Conservation (phyloP, 371 early-diverging fungal species). For the Rhizopus stolonifer region DNA sequence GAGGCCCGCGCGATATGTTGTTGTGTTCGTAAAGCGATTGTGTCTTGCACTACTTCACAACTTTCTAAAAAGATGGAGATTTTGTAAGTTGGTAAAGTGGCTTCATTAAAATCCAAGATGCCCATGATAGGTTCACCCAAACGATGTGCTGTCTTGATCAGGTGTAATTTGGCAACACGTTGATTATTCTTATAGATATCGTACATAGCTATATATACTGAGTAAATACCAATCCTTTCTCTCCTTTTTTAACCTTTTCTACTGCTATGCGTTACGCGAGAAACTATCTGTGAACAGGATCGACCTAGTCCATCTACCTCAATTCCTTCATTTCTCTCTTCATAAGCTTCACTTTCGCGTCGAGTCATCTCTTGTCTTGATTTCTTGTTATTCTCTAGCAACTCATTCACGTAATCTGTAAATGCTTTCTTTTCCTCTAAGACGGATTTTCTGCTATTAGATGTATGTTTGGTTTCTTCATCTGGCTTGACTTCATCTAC, state of each 20-base stretch:
- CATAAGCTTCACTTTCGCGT: slow-evolving; percentile 61
- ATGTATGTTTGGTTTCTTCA: not conserved
- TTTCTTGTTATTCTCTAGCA: slow-evolving; percentile 31
- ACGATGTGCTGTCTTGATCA: slow-evolving; percentile 73
- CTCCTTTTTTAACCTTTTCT: slow-evolving; percentile 31
- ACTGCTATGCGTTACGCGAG: slow-evolving; percentile 35
- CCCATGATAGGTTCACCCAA: slow-evolving; percentile 83
- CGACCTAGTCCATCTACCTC: slow-evolving; percentile 42
- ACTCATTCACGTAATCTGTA: slow-evolving; percentile 53
- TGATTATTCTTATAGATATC: slow-evolving; percentile 82
- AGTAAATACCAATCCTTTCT: slow-evolving; percentile 6
- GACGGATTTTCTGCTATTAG: not conserved
- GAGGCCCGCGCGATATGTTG: slow-evolving; percentile 63
- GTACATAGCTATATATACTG: slow-evolving; percentile 52
- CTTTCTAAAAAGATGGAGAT: slow-evolving; percentile 72
- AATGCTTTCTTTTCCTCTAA: slow-evolving; percentile 42
- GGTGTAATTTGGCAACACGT: slow-evolving; percentile 74
- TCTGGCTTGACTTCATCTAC: slow-evolving; percentile 32
- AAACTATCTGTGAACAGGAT: slow-evolving; percentile 43
- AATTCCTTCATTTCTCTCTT: slow-evolving; percentile 38
- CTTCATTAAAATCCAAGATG: slow-evolving; percentile 66
- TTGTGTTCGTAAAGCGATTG: slow-evolving; percentile 54
- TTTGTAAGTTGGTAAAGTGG: slow-evolving; percentile 73
- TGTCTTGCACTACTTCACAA: slow-evolving; percentile 56
- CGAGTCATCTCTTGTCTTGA: slow-evolving; percentile 48